Percentiles rank a stretch among this genome's conserved stretches.
phyloP scores from a whole-genome alignment of 495 filamentous ascomycete species.

The Penicillium dipodomyicola region DNA sequence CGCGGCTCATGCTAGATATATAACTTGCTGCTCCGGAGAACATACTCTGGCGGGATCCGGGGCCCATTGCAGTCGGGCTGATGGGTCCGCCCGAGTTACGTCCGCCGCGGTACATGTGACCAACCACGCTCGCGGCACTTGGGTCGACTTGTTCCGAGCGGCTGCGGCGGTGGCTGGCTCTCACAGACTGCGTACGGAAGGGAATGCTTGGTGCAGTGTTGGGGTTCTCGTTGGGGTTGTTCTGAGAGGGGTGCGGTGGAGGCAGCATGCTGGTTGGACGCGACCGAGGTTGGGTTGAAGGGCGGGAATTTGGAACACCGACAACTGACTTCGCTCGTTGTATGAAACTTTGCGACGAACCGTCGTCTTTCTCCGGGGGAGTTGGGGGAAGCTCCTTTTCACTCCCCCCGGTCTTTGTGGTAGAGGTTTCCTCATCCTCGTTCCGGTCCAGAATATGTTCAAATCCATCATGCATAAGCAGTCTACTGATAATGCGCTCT shows the following conservation, averaged over 20 bases:
- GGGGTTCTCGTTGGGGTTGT: slow-evolving; percentile 61
- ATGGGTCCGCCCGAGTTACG: slow-evolving; percentile 57
- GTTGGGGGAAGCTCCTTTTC: slow-evolving; percentile 87
- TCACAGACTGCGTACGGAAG: slow-evolving; percentile 64
- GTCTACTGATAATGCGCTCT: slow-evolving; percentile 94
- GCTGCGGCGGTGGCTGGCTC: slow-evolving; percentile 56
- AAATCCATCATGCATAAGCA: slow-evolving; percentile 90
- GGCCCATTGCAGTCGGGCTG: slow-evolving; percentile 50
- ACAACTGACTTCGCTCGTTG: slow-evolving; percentile 78
- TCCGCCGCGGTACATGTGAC: slow-evolving; percentile 79
- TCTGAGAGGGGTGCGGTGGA: slow-evolving; percentile 35
- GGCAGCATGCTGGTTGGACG: slow-evolving; percentile 64
- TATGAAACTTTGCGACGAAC: slow-evolving; percentile 56
- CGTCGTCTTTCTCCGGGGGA: slow-evolving; percentile 61
- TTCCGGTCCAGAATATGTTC: slow-evolving; percentile 72
- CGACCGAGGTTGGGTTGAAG: slow-evolving; percentile 47
- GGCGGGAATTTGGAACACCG: slow-evolving; percentile 39
- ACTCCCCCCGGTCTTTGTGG: slow-evolving; percentile 26
- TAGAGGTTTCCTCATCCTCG: slow-evolving; percentile 55
- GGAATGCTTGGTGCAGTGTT: slow-evolving; percentile 83
- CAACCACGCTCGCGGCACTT: slow-evolving; percentile 66
- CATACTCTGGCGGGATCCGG: slow-evolving; percentile 46
- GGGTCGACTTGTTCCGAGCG: slow-evolving; percentile 68
- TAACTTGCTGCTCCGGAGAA: slow-evolving; percentile 43
- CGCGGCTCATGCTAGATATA: slow-evolving; percentile 45